These are phyloP conservation scores for Mortierella sp. DNA, from an alignment of 371 early-diverging fungal genomes.

Conservation along the genomic window DNA sequence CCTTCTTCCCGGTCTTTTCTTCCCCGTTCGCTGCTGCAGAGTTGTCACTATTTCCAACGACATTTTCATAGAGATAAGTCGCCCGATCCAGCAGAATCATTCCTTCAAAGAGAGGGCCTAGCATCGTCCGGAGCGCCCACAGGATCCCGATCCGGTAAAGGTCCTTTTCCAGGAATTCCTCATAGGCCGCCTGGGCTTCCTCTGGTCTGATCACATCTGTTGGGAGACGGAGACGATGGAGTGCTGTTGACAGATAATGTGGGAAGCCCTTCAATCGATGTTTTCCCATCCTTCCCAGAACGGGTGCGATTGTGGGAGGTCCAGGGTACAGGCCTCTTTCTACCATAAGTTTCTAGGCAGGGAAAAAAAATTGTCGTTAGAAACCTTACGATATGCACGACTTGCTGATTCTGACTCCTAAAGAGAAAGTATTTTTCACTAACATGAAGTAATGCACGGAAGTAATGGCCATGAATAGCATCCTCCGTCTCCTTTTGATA, in stretches of 20 bases:
- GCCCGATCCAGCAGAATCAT: constrained; percentile 83
- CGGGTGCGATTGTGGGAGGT: constrained; percentile 61
- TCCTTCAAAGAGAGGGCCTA: constrained; percentile 82
- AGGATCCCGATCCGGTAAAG: constrained; percentile 76
- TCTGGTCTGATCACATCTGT: constrained; percentile 57
- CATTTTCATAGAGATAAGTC: constrained; percentile 67
- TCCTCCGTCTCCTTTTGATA: constrained; percentile 65
- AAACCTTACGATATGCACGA: no score
- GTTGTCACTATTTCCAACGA: constrained; percentile 23
- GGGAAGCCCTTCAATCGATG: constrained; percentile 57
- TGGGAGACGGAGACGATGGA: constrained; percentile 60
- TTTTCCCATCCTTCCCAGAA: constrained; percentile 70
- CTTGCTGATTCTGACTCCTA: no score
- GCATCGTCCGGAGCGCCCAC: constrained; percentile 83
- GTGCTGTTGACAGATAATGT: constrained; percentile 44
- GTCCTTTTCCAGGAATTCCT: constrained; percentile 49
- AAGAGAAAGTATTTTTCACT: no score
- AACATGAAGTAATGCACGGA: constrained; percentile 74
- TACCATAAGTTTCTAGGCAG: constrained; percentile 61
- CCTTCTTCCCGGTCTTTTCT: constrained; percentile 5
- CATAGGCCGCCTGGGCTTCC: constrained; percentile 58
- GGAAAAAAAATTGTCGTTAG: background rate
- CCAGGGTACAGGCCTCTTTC: constrained; percentile 64
- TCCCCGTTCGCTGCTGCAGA: no score
- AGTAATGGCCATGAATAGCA: constrained; percentile 78